Base-by-base conservation (phyloP, 2,329 filamentous ascomycete species). In the Hymenoscyphus albidus region DNA sequence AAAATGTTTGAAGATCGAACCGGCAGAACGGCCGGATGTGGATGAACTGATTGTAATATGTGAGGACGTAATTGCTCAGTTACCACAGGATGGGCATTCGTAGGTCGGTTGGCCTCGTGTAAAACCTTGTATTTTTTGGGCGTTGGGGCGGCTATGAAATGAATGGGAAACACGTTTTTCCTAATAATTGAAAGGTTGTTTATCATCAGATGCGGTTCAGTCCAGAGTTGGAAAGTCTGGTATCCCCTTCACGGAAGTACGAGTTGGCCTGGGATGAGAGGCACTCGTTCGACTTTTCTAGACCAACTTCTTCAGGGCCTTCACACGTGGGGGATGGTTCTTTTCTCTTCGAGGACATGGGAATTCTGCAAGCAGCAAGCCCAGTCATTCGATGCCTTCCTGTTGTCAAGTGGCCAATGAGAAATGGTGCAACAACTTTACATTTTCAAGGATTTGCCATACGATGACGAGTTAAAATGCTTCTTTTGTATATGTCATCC, bases 1-100 rank as follows among this genome's bases (percentile, higher is more conserved):
- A 75, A 88, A 85, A 74, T 99, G 95, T 78, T 80, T 99, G 74
- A 85, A 82, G 71, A 91, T 98, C 35, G 95, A 99, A 80, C 90
- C 94, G 0, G 85, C 84, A 2, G 94, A 98, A 76, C 82, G 95
- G 69, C 95, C 95, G 16, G 91, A 96, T 77, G 89, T 97, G 65
- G 87, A 92, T 71, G 88, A 95, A 78, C 79, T 97, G 76, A 95
- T 96, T 70, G 78, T 80, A 56, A 84, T 95, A 76, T 88, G 96
- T n/a, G 86, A 93, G 76, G 80, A 81, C 16, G 89, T 92, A 22
- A 84, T 96, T 72, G 82, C 84, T 40, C 80, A 83, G 63, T 75
- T 92, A 68, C 88, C 89, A 0, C 86, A 88, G 63, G 88, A 90
- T 73, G 85, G 71, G 3, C 39, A 62, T 48, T 60, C 48, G 38